Evolutionary conservation across 2,329 filamentous ascomycete genomes (phyloP).

Genomic region (Penicillium italicum): DNA sequence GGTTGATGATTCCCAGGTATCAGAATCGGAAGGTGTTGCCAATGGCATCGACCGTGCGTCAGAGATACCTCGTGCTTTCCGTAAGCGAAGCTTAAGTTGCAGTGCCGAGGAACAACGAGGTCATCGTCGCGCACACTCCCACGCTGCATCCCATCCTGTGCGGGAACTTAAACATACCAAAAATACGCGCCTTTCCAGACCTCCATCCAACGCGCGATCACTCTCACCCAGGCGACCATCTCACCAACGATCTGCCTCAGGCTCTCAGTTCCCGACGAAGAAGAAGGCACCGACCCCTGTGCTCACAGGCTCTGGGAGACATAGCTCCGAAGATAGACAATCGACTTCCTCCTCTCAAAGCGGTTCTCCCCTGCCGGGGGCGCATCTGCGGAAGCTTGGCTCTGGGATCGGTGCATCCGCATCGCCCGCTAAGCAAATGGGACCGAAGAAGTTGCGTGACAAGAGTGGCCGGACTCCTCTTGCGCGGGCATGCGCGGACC

Average conservation of each 20-base stretch:
- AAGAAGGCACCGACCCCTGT: conserved; percentile 43
- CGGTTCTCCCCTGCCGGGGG: conserved; percentile 43
- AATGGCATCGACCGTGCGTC: conserved; percentile 7
- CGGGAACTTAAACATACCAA: conserved; percentile 29
- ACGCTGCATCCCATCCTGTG: conserved; percentile 17
- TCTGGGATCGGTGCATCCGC: conserved; percentile 48
- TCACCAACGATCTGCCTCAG: conserved; percentile 39
- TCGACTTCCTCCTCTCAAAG: conserved; percentile 46
- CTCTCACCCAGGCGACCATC: conserved; percentile 35
- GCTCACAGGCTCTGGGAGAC: conserved; percentile 40
- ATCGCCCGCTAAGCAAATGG: conserved; percentile 62
- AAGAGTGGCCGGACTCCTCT: conserved; percentile 87
- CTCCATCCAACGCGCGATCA: conserved; percentile 34
- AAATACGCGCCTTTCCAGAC: conserved; percentile 27
- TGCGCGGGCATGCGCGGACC: conserved; percentile 83
- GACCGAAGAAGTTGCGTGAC: conserved; percentile 81
- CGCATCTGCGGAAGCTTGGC: conserved; percentile 41
- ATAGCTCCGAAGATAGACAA: conserved; percentile 46
- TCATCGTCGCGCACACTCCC: conserved; percentile 24
- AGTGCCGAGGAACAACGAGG: conserved; percentile 32
- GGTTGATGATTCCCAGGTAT: conserved; percentile 27
- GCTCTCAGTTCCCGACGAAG: conserved; percentile 31
- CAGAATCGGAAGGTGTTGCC: conserved; percentile 21
- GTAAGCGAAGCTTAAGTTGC: conserved; percentile 40
- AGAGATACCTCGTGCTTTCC: conserved; percentile 24